Conservation (phyloP, 257 asterid species). For the Thymus quinquecostatus region DNA sequence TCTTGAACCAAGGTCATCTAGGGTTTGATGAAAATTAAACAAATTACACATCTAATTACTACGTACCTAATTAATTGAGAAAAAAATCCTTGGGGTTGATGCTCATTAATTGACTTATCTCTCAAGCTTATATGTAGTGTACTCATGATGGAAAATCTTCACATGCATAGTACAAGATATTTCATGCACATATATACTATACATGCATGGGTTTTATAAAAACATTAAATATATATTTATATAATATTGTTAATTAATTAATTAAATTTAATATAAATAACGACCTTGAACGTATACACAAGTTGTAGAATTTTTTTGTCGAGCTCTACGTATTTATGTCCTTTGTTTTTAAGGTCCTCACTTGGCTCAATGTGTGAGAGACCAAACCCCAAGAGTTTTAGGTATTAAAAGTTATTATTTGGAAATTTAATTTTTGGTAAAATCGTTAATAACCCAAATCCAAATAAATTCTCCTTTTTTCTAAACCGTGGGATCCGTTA, state of each 20-base stretch:
- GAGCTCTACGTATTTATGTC: conserved; percentile 44
- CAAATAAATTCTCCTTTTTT: conserved; percentile 25
- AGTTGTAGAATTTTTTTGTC: conserved; percentile 36
- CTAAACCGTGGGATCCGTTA: conserved; percentile 41
- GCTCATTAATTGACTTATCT: conserved; percentile 45
- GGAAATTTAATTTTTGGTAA: not conserved
- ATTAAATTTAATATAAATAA: not conserved
- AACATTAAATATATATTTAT: not conserved
- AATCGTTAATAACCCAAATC: conserved; percentile 35
- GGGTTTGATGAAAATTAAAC: conserved; percentile 44
- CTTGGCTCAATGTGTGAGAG: conserved; percentile 64
- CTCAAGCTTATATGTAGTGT: conserved; percentile 19
- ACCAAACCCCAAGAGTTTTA: conserved; percentile 45
- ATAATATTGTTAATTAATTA: not conserved
- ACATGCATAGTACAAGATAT: conserved; percentile 19
- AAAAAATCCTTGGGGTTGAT: conserved; percentile 47
- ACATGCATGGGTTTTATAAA: conserved; percentile 16
- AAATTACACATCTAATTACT: not conserved
- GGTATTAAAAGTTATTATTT: not conserved
- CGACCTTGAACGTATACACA: conserved; percentile 33
- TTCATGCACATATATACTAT: not conserved
- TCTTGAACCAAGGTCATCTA: conserved; percentile 50
- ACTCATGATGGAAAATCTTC: conserved; percentile 28
- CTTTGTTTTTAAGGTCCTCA: conserved; percentile 42
- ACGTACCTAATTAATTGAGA: not conserved